Evolutionary conservation across 305 asterid species (phyloP).

Genomic region (Rubia tinctorum): DNA sequence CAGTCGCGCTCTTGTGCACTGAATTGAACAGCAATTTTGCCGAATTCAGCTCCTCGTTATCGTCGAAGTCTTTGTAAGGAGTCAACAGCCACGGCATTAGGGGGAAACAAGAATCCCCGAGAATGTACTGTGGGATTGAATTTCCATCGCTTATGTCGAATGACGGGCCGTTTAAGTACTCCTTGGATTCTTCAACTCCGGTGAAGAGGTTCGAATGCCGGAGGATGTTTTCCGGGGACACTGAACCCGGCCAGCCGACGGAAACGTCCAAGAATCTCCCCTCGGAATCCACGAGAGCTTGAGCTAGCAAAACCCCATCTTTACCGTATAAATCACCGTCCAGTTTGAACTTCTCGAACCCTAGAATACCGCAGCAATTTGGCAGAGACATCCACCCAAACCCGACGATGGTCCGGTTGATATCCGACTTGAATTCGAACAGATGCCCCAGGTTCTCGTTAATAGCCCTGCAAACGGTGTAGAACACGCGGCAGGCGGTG

Average conservation of each 20-base stretch:
- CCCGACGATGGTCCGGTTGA: slow-evolving; percentile 64
- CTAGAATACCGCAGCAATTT: slow-evolving; percentile 84
- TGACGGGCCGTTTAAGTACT: slow-evolving; percentile 58
- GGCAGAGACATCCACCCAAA: slow-evolving; percentile 87
- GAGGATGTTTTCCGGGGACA: slow-evolving; percentile 48
- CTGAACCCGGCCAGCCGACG: slow-evolving; percentile 72
- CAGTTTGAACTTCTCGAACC: slow-evolving; percentile 59
- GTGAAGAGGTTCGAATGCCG: slow-evolving; percentile 52
- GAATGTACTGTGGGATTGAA: slow-evolving; percentile 66
- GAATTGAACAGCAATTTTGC: slow-evolving; percentile 49
- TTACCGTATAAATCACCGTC: slow-evolving; percentile 35
- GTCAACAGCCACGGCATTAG: slow-evolving; percentile 74
- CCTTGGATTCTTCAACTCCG: slow-evolving; percentile 60
- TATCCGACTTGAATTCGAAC: slow-evolving; percentile 73
- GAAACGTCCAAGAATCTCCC: slow-evolving; percentile 92
- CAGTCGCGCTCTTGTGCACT: slow-evolving; percentile 56
- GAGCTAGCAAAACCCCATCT: slow-evolving; percentile 55
- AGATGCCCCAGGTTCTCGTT: slow-evolving; percentile 72
- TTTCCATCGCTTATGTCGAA: slow-evolving; percentile 51
- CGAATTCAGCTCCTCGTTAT: slow-evolving; percentile 29
- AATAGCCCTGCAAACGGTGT: slow-evolving; percentile 67
- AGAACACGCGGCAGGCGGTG: slow-evolving; percentile 70
- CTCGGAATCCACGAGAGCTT: slow-evolving; percentile 90
- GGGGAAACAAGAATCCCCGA: slow-evolving; percentile 79
- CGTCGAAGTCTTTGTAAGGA: slow-evolving; percentile 35